Evolutionary conservation across 2,329 filamentous ascomycete genomes (phyloP).

Genomic region (Venturiaceae sp.): DNA sequence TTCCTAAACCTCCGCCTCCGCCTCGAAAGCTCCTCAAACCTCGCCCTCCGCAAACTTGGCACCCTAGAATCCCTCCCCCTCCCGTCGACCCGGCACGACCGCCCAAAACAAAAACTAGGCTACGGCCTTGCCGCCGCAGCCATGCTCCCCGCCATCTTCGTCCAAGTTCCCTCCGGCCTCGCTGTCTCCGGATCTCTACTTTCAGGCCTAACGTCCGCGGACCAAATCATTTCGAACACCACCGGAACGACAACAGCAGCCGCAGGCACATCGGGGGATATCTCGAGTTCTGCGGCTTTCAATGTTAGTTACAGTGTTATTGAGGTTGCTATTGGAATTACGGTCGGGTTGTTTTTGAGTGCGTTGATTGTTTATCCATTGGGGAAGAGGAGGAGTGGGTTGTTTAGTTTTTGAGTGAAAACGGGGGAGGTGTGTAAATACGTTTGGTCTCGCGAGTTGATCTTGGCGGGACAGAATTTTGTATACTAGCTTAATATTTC

Average conservation of each 20-base stretch:
- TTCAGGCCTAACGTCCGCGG: slow-evolving; percentile 45
- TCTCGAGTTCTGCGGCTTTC: slow-evolving; percentile 34
- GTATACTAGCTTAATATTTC: too few relatives aligned
- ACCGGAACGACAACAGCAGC: slow-evolving; percentile 34
- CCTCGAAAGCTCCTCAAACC: slow-evolving; percentile 17
- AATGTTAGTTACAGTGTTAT: slow-evolving; percentile 38
- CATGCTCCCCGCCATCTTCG: slow-evolving; percentile 79
- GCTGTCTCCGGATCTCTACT: slow-evolving; percentile 49
- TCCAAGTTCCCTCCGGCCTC: slow-evolving; percentile 51
- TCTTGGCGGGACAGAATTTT: too few relatives aligned
- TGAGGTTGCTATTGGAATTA: slow-evolving; percentile 42
- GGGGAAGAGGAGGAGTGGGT: slow-evolving; percentile 35
- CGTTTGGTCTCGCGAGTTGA: too few relatives aligned
- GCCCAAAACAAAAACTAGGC: slow-evolving; percentile 24
- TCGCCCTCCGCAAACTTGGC: slow-evolving; percentile 13
- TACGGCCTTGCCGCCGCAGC: slow-evolving; percentile 76
- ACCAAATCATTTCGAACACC: slow-evolving; percentile 41
- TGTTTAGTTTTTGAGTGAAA: slow-evolving; percentile 29
- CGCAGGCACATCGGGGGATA: slow-evolving; percentile 16
- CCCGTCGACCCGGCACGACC: slow-evolving; percentile 11
- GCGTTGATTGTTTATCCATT: slow-evolving; percentile 40
- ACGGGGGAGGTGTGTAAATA: too few relatives aligned
- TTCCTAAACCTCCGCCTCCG: slow-evolving; percentile 14
- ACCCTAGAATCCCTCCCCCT: slow-evolving; percentile 11
- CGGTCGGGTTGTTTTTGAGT: slow-evolving; percentile 38